Conservation (phyloP, 2,329 filamentous ascomycete species). For the Monilinia polystroma region DNA sequence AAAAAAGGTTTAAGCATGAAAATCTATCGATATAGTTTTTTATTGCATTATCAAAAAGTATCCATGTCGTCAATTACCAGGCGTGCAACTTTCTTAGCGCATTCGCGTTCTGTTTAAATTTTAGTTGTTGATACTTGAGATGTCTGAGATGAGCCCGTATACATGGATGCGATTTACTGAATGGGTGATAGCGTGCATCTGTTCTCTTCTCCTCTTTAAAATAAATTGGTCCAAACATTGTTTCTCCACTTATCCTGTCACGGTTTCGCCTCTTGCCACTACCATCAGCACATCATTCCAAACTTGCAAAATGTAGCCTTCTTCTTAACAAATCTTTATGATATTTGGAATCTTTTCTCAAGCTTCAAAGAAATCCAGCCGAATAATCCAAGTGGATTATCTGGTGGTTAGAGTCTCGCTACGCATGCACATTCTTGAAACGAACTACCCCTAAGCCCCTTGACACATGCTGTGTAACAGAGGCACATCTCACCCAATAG, state of each 20-base stretch:
- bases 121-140: constrained; percentile 14
- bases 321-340: not conserved
- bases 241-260: constrained; percentile 21
- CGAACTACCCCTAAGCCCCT: constrained; percentile 20
- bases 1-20: constrained; percentile 61
- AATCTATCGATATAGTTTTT: constrained; percentile 37
- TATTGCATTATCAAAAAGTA: not conserved
- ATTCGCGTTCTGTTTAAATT: not conserved
- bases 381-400: not conserved
- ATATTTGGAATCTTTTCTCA: not conserved
- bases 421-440: constrained; percentile 11
- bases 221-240: constrained; percentile 11
- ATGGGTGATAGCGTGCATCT: constrained; percentile 11
- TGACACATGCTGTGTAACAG: constrained; percentile 22
- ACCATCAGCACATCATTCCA: not conserved
- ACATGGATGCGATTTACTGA: not conserved
- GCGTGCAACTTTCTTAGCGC: constrained; percentile 8
- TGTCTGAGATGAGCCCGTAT: constrained; percentile 14
- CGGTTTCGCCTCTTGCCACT: constrained; percentile 2
- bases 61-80: not conserved
- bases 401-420: constrained; percentile 8
- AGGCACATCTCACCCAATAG: not conserved
- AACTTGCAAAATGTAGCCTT: constrained; percentile 4
- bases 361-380: not conserved
- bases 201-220: not conserved